Evolutionary conservation across 495 filamentous ascomycete species (phyloP).

Genomic region (Penicillium angulare): DNA sequence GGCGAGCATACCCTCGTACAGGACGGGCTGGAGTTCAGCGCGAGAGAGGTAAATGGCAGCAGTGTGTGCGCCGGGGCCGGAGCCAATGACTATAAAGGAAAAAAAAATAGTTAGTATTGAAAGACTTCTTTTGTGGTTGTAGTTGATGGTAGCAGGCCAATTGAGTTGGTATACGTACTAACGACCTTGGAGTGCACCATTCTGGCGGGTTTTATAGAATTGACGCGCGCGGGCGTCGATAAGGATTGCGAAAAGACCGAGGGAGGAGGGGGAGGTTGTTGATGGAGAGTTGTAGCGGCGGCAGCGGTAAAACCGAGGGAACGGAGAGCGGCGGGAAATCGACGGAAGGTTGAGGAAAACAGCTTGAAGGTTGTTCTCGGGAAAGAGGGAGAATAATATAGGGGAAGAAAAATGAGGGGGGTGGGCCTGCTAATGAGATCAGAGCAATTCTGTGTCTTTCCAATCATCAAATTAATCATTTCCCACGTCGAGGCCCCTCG

Average conservation of each 20-base stretch:
- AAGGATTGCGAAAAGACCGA: slow-evolving; percentile 34
- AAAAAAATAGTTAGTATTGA: slow-evolving; percentile 7
- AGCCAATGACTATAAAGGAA: slow-evolving; percentile 66
- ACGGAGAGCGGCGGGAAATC: slow-evolving; percentile 60
- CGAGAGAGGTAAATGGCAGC: slow-evolving; percentile 94
- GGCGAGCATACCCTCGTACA: slow-evolving; percentile 97
- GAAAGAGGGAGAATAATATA: slow-evolving; percentile 16
- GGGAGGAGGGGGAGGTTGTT: slow-evolving; percentile 48
- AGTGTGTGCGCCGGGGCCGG: slow-evolving; percentile 95
- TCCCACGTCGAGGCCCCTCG: slow-evolving; percentile 26
- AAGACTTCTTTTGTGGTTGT: not conserved
- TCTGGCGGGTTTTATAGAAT: slow-evolving; percentile 38
- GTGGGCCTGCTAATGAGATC: slow-evolving; percentile 17
- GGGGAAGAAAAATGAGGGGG: slow-evolving; percentile 22
- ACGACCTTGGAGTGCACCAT: slow-evolving; percentile 82
- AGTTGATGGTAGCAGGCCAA: not conserved
- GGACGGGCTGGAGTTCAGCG: slow-evolving; percentile 82
- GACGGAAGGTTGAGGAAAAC: slow-evolving; percentile 79
- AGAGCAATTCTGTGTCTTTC: slow-evolving; percentile 16
- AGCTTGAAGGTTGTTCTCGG: slow-evolving; percentile 56
- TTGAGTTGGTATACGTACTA: slow-evolving; percentile 48
- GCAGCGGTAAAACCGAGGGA: slow-evolving; percentile 59
- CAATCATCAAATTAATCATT: slow-evolving; percentile 22
- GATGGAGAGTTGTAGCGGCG: slow-evolving; percentile 63
- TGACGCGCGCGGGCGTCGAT: slow-evolving; percentile 45